Evolutionary conservation across 306 rosid genomes (phyloP).

Genomic region (Purshia tridentata): DNA sequence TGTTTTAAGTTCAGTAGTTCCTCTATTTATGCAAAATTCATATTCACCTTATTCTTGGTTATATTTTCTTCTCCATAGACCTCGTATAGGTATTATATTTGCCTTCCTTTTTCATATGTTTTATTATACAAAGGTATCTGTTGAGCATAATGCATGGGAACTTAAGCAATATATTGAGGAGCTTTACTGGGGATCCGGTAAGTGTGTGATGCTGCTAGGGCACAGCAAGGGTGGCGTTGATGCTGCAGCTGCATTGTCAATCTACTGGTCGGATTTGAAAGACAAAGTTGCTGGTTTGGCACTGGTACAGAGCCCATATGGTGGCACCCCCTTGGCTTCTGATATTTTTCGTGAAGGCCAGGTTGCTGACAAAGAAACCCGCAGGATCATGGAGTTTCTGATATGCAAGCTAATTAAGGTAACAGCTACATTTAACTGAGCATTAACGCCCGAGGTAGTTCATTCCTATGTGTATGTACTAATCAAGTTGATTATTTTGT

Average conservation of each 20-base stretch:
- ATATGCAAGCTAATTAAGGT: conserved; percentile 85
- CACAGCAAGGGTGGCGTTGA: conserved; percentile 93
- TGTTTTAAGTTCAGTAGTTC: not conserved
- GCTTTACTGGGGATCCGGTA: conserved; percentile 82
- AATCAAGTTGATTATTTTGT: not conserved
- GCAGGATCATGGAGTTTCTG: conserved; percentile 73
- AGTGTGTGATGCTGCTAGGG: conserved; percentile 74
- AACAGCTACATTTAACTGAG: conserved; percentile 13
- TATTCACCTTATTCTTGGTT: not conserved
- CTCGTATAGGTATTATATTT: not conserved
- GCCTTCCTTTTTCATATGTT: not conserved
- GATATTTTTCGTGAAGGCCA: conserved; percentile 79
- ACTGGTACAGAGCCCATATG: conserved; percentile 76
- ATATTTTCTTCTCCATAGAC: not conserved
- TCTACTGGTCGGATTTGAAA: conserved; percentile 66
- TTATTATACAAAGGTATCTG: conserved; percentile 51
- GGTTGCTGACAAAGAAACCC: conserved; percentile 72
- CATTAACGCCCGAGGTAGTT: not conserved
- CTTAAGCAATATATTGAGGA: conserved; percentile 77
- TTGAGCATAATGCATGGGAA: conserved; percentile 79
- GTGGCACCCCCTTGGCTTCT: conserved; percentile 85
- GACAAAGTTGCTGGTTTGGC: conserved; percentile 88
- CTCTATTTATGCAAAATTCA: not conserved
- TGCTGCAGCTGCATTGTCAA: conserved; percentile 71
- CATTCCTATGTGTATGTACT: not conserved